Evolutionary conservation across 2,329 filamentous ascomycete species (phyloP).

Genomic region (Pseudopithomyces chartarum): DNA sequence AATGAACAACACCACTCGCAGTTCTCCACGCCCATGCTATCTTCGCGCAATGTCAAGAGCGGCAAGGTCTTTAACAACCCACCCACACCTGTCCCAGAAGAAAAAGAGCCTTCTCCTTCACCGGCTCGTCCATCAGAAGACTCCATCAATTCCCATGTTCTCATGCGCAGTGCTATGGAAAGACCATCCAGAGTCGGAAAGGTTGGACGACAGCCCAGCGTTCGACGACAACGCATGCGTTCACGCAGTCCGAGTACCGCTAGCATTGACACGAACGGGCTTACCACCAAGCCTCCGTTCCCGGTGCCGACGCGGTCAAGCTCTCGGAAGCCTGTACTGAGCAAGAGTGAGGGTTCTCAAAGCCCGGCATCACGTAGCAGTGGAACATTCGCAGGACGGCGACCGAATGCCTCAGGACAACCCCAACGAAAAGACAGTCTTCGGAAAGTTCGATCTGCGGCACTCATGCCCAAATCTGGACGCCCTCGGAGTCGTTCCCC

Average conservation of each 20-base stretch:
- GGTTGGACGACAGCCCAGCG: conserved; percentile 58
- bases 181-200: conserved; percentile 43
- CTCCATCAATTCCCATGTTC: conserved; percentile 25
- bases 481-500: conserved; percentile 56
- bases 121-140: conserved; percentile 38
- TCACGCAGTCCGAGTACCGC: conserved; percentile 69
- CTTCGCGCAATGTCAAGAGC: conserved; percentile 54
- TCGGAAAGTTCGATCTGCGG: conserved; percentile 84
- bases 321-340: conserved; percentile 74
- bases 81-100: conserved; percentile 50
- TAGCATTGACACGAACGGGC: conserved; percentile 55
- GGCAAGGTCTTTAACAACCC: conserved; percentile 48
- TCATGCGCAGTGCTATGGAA: conserved; percentile 42
- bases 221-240: conserved; percentile 74
- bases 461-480: conserved; percentile 63
- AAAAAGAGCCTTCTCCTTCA: conserved; percentile 43
- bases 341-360: conserved; percentile 74
- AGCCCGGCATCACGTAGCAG: conserved; percentile 71
- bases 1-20: conserved; percentile 61
- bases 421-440: conserved; percentile 63
- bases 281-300: conserved; percentile 71
- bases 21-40: conserved; percentile 52
- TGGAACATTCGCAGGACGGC: conserved; percentile 34
- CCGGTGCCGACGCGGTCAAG: conserved; percentile 89
- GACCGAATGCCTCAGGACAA: conserved; percentile 45